Percentiles rank a stretch among this genome's conserved stretches.
phyloP scores from a whole-genome alignment of 164 flowering plant genomes.

The Aristolochia californica region DNA sequence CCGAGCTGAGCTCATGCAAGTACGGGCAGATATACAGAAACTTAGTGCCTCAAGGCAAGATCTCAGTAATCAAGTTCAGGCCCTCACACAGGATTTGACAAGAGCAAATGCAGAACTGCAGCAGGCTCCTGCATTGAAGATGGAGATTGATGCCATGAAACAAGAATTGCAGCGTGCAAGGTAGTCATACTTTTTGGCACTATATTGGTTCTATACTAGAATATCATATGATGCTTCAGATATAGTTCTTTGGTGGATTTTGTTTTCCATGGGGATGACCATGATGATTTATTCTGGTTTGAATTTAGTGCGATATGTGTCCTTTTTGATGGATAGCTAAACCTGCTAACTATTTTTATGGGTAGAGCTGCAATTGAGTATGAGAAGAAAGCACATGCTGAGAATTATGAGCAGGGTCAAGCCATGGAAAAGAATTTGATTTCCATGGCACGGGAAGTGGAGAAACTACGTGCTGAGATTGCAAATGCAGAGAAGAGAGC shows the following conservation, averaged over 20 bases:
- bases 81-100: constrained; percentile 54
- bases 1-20: constrained; percentile 63
- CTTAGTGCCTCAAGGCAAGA: constrained; percentile 55
- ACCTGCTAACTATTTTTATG: background rate
- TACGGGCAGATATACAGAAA: constrained; percentile 60
- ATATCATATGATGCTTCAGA: background rate
- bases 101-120: constrained; percentile 57
- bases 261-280: background rate
- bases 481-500: constrained; percentile 84
- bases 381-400: constrained; percentile 90
- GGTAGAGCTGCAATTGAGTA: constrained; percentile 80
- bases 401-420: constrained; percentile 82
- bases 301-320: background rate
- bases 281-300: background rate
- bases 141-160: constrained; percentile 62
- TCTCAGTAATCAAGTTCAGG: constrained; percentile 51
- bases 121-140: constrained; percentile 55
- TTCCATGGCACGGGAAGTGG: constrained; percentile 86
- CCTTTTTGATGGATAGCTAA: background rate
- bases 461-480: constrained; percentile 88
- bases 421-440: constrained; percentile 86
- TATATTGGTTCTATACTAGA: background rate
- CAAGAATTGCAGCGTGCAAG: constrained; percentile 80
- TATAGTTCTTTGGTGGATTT: background rate
- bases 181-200: constrained; percentile 21